Evolutionary conservation across 2,329 filamentous ascomycete genomes (phyloP), one percentile per base, ranked within the genome.

Genomic region (Pyrenophora tritici-repentis): DNA sequence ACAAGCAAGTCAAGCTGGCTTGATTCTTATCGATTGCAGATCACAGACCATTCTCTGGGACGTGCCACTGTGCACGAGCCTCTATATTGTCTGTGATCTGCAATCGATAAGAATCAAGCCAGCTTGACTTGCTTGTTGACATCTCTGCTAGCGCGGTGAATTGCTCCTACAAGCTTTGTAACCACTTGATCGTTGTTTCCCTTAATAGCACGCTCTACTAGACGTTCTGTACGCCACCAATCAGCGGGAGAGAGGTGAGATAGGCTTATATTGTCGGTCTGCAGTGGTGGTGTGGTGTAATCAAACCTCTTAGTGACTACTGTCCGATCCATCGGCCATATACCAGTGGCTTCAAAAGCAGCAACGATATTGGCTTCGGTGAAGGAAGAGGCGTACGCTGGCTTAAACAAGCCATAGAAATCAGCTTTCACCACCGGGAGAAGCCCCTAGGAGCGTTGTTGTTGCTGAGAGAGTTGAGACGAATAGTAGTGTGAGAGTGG

Each of bases 201-300:
- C 18, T 37, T 38, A 3, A 38, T 22, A 18, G 31, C 18, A 3
- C 38, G 18, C 32, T 36, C 34, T 18, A 45, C 17, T 31, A 37
- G 38, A 17, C 24, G 33, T 29, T 45, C 6, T 18, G 34, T 38
- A 45, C 42, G 42, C 20, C 18, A 16, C 42, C n/a, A 45, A 16
- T 45, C 42, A 38, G 33, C 13, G 6, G 42, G 42, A 31, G 33
- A 45, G 33, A 45, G 42, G 31, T 45, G 22, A 45, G 22, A 45
- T 37, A 18, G n/a, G 42, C 8, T n/a, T 24, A 31, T 33, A 33
- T 20, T 20, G 20, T 33, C 12, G n/a, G 34, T 46, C 35, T 46
- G 34, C 22, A 20, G 2, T 14, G 35, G 43, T 33, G 22, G 35
- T 18, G 22, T 46, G 14, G 22, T n/a, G n/a, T n/a, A n/a, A n/a